Percentiles rank a stretch among this genome's conserved stretches.
Conservation (phyloP, 2,329 filamentous ascomycete species). For the Sarocladiaceae sp. region DNA sequence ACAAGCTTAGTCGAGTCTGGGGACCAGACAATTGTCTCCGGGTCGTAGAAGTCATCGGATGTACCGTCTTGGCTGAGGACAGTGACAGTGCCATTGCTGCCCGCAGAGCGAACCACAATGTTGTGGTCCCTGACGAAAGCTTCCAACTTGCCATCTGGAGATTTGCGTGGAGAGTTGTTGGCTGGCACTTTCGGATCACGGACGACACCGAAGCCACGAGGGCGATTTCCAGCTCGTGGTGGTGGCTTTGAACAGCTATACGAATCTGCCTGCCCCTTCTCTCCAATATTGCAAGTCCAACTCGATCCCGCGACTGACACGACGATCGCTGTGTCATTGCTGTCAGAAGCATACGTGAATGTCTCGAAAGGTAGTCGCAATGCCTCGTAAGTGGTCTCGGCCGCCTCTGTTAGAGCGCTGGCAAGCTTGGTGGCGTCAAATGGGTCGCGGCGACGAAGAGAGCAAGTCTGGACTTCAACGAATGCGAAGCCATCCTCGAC, state of each 20-base stretch:
- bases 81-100: slow-evolving; percentile 9
- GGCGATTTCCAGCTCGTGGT: slow-evolving; percentile 4
- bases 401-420: slow-evolving; percentile 5
- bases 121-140: slow-evolving; percentile 10
- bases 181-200: slow-evolving; percentile 10
- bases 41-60: slow-evolving; percentile 11
- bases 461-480: slow-evolving; percentile 9
- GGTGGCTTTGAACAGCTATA: slow-evolving; percentile 5
- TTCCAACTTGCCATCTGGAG: slow-evolving; percentile 10
- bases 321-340: slow-evolving; percentile 10
- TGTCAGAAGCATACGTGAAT: slow-evolving; percentile 7
- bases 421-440: slow-evolving; percentile 10
- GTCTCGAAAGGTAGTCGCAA: slow-evolving; percentile 9
- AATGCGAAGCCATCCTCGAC: slow-evolving; percentile 11
- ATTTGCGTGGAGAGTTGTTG: slow-evolving; percentile 10
- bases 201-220: slow-evolving; percentile 11
- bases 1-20: slow-evolving; percentile 11
- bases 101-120: slow-evolving; percentile 4
- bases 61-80: slow-evolving; percentile 10
- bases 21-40: slow-evolving; percentile 12
- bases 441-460: slow-evolving; percentile 10
- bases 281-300: slow-evolving; percentile 10
- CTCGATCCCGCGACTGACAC: slow-evolving; percentile 8
- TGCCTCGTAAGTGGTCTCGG: slow-evolving; percentile 8
- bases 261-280: slow-evolving; percentile 6